phyloP scores from a whole-genome alignment of 2,329 filamentous ascomycete species.

The Aspergillus sp. region DNA sequence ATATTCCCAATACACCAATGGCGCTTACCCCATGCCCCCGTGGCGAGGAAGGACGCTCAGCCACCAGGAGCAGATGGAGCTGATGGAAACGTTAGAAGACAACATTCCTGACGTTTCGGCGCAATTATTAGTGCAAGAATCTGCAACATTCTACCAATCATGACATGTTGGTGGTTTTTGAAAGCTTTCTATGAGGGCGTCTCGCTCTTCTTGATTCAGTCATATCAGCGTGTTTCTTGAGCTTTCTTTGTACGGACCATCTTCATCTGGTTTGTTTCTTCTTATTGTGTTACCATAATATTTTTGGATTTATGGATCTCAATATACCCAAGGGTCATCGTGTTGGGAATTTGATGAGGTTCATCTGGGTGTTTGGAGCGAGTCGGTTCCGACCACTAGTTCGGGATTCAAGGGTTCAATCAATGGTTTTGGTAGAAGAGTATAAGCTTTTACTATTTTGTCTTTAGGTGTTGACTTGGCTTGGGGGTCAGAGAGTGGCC shows the following conservation, averaged over 20 bases:
- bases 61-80: conserved; percentile 77
- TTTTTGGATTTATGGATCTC: conserved; percentile 8
- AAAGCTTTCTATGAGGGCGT: neutral
- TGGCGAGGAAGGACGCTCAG: conserved; percentile 68
- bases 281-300: neutral
- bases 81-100: conserved; percentile 75
- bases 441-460: too few species aligned
- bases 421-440: neutral
- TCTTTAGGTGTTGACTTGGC: neutral
- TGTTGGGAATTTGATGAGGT: conserved; percentile 9
- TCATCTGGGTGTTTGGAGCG: conserved; percentile 13
- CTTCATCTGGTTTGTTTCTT: neutral
- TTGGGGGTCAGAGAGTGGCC: neutral
- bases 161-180: conserved; percentile 14
- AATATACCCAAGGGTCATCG: conserved; percentile 13
- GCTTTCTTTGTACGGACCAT: neutral
- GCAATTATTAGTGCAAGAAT: conserved; percentile 41
- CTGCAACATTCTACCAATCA: conserved; percentile 45
- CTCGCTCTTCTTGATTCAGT: neutral
- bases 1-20: conserved; percentile 51
- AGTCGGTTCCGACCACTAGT: neutral
- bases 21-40: conserved; percentile 47
- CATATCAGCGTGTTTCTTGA: neutral
- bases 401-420: neutral
- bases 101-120: conserved; percentile 52